Evolutionary conservation across 371 early-diverging fungal species (phyloP), one percentile per base, ranked within the genome.

Genomic region (Circinella umbellata): DNA sequence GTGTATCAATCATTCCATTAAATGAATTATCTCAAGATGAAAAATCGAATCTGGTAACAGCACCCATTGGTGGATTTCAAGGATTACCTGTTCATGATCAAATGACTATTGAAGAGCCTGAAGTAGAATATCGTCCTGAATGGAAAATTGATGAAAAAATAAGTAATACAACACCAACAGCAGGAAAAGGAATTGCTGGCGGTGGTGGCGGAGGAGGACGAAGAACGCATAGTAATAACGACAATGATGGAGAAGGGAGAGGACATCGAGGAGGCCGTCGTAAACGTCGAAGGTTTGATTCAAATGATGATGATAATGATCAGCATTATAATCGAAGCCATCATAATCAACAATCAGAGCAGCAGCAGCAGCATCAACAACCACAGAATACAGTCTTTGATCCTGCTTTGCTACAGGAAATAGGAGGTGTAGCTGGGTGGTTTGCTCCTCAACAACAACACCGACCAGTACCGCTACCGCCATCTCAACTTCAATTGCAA

Each of bases 71-170:
- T 36, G 85, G 85, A 13, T 85, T 82, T 57, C 80, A 74, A 62
- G 81, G 81, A 13, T 72, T 67, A 38, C 76, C 79, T 49, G 74
- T 85, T 11, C 67, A 72, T n/a, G 78, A 76, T 63, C 73, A 69
- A 39, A 80, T 78, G 76, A 73, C 73, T 17, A 78, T 85, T 61
- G 85, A 85, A 55, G 85, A 85, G 67, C 85, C 85, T 9, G 80
- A 80, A 60, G 80, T 78, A 14, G 68, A 77, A 7, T 83, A 83
- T 49, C 66, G 76, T 39, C 81, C 81, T 36, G 80, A 82, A 65
- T 82, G 83, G 83, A 76, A 78, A 42, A 74, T 76, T 57, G 67
- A 66, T 66, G 67, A 57, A 39, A 54, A 53, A 17, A 42, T 15
- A 14, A 9, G 42, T 42, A 42, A 6, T 9, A 9, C 42, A 9